Evolutionary conservation across 495 filamentous ascomycete species (phyloP).

Genomic region (Pyrenula aspistea): DNA sequence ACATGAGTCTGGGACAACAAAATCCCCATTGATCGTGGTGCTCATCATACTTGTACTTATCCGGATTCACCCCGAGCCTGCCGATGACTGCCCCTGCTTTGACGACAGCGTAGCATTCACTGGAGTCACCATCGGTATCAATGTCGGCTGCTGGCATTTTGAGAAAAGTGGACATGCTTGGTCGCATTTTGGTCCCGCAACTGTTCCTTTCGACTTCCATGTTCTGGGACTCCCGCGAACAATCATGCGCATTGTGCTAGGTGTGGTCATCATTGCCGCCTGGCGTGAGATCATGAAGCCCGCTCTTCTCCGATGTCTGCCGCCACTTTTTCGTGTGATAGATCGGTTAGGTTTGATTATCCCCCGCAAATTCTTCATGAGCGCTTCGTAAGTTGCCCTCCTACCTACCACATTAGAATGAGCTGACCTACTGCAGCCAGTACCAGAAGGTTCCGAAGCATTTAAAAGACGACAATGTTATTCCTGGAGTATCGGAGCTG

Average conservation of each 20-base stretch:
- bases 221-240: conserved; percentile 49
- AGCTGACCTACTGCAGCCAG: conserved; percentile 33
- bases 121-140: conserved; percentile 72
- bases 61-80: conserved; percentile 87
- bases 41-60: conserved; percentile 62
- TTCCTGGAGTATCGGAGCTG: conserved; percentile 75
- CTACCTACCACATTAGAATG: neutral
- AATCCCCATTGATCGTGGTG: conserved; percentile 45
- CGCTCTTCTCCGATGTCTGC: conserved; percentile 58
- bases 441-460: conserved; percentile 75
- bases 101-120: conserved; percentile 93
- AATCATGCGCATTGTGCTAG: conserved; percentile 55
- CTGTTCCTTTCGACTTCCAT: conserved; percentile 52
- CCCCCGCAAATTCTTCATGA: conserved; percentile 79
- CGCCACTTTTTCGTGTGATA: conserved; percentile 76
- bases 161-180: conserved; percentile 41
- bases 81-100: conserved; percentile 94
- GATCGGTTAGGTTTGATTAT: conserved; percentile 66
- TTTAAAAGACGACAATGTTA: conserved; percentile 70
- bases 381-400: conserved; percentile 54
- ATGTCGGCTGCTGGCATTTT: conserved; percentile 73
- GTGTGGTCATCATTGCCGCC: conserved; percentile 70
- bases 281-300: conserved; percentile 89
- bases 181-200: conserved; percentile 44
- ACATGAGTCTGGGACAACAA: conserved; percentile 28